These are phyloP conservation scores for Rugonectria rugulosa DNA, from an alignment of 2,329 filamentous ascomycete genomes.

Conservation along the genomic window DNA sequence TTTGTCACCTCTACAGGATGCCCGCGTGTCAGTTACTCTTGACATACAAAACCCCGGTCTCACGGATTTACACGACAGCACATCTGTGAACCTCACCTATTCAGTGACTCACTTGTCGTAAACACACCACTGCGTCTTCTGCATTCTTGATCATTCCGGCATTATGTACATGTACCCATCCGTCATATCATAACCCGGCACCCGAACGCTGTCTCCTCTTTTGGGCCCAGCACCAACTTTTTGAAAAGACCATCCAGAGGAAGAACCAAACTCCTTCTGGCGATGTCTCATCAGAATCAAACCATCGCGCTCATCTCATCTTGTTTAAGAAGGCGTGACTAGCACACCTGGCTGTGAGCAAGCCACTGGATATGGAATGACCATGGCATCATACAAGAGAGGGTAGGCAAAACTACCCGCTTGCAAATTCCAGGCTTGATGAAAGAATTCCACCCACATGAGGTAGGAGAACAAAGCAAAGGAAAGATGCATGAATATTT, in stretches of 20 bases:
- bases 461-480: conserved; percentile 13
- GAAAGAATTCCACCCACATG: conserved; percentile 16
- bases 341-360: neutral
- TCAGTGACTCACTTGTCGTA: conserved; percentile 8
- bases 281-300: conserved; percentile 30
- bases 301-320: conserved; percentile 27
- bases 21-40: too few relatives aligned
- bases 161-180: conserved; percentile 40
- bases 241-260: conserved; percentile 30
- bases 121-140: conserved; percentile 8
- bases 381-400: conserved; percentile 16
- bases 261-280: conserved; percentile 23
- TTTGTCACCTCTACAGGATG: too few relatives aligned
- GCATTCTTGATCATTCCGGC: conserved; percentile 40
- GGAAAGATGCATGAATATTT: conserved; percentile 47
- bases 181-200: conserved; percentile 36
- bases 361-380: conserved; percentile 18
- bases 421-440: conserved; percentile 18
- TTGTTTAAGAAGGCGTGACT: conserved; percentile 17
- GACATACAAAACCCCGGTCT: too few relatives aligned
- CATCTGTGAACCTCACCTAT: neutral
- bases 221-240: conserved; percentile 29
- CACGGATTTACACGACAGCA: neutral
- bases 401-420: neutral
- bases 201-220: conserved; percentile 27